Percentiles rank a stretch among this genome's conserved stretches.
Evolutionary conservation across 2,329 filamentous ascomycete genomes (phyloP).

Genomic region (Chaetomium strumarium): DNA sequence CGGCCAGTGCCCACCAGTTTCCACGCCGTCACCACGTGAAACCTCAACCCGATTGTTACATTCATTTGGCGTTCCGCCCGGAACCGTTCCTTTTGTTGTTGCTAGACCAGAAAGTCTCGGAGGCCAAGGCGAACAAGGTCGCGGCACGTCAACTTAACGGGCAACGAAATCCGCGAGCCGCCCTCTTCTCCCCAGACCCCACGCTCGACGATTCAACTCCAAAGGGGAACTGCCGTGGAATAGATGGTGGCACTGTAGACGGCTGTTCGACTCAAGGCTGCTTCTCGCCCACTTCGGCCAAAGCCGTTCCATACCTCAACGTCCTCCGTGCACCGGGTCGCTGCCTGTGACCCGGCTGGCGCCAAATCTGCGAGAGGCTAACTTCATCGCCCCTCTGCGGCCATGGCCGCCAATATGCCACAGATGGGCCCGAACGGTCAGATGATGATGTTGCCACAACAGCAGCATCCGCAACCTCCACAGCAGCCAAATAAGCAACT

Average conservation of each 20-base stretch:
- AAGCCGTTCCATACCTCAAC: not conserved
- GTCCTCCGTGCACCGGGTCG: not conserved
- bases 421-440: constrained; percentile 47
- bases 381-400: constrained; percentile 31
- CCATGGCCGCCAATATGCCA: constrained; percentile 57
- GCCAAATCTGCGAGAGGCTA: constrained; percentile 8
- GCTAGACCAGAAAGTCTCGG: no score
- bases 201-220: no score
- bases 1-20: not conserved
- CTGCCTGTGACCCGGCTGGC: not conserved
- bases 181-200: no score
- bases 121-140: no score
- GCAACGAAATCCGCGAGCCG: no score
- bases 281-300: not conserved
- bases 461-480: constrained; percentile 24
- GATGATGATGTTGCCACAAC: constrained; percentile 37
- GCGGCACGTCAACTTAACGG: no score
- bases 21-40: not conserved
- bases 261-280: not conserved
- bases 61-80: not conserved
- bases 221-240: not conserved
- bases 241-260: not conserved
- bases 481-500: constrained; percentile 13
- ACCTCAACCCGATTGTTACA: not conserved
- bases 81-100: no score